Percentiles rank a stretch among this genome's conserved stretches.
phyloP scores from a whole-genome alignment of 805 yeast genomes.

The Ogataea parapolymorpha region DNA sequence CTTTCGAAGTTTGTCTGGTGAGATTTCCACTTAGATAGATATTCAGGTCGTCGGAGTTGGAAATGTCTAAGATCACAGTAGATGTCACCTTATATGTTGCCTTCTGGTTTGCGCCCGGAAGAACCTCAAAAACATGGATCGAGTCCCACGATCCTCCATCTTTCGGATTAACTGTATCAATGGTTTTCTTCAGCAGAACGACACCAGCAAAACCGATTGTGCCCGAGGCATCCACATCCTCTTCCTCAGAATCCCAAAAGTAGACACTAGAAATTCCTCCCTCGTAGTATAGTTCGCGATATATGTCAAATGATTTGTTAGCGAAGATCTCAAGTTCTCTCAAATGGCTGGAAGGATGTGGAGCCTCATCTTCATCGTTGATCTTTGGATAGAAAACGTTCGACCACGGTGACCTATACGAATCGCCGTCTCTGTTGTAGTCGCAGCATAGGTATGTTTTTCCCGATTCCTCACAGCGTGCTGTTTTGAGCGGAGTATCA shows the following conservation, averaged over 20 bases:
- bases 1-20: constrained; percentile 75
- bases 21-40: constrained; percentile 72
- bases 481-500: constrained; percentile 71
- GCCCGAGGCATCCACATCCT: constrained; percentile 43
- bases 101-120: constrained; percentile 37
- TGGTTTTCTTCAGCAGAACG: constrained; percentile 69
- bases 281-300: constrained; percentile 91
- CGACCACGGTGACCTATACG: constrained; percentile 88
- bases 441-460: constrained; percentile 83
- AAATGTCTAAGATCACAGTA: constrained; percentile 77
- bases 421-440: constrained; percentile 92
- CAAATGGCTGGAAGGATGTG: constrained; percentile 64
- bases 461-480: constrained; percentile 50
- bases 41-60: constrained; percentile 30
- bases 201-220: constrained; percentile 83
- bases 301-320: constrained; percentile 87
- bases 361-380: constrained; percentile 60
- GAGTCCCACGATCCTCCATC: constrained; percentile 78
- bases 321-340: constrained; percentile 76
- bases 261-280: constrained; percentile 90
- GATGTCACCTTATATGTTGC: constrained; percentile 74
- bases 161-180: constrained; percentile 40
- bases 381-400: constrained; percentile 60
- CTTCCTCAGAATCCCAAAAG: constrained; percentile 82
- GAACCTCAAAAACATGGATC: constrained; percentile 85